A percentile compares a stretch with the other conserved stretches of the same genome.
Evolutionary conservation across 208 protist genomes (phyloP).

Genomic region (Phytomonas francai): DNA sequence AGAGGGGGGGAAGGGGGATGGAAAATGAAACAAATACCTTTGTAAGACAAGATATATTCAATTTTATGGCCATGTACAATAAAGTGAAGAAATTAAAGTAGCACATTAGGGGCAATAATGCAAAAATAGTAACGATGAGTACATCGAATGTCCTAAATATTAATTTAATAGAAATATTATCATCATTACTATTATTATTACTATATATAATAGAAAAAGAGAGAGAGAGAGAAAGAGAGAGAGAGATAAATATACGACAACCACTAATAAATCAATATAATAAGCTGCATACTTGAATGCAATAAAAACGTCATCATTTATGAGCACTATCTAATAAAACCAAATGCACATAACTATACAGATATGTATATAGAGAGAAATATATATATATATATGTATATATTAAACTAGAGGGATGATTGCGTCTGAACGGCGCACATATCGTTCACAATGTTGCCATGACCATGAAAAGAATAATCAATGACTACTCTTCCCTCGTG

Average conservation of each 20-base stretch:
- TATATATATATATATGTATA: background rate
- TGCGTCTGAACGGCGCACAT: background rate
- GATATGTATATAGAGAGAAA: background rate
- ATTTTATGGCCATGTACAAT: no score
- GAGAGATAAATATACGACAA: background rate
- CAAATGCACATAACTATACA: background rate
- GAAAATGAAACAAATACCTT: background rate
- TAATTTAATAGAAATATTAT: background rate
- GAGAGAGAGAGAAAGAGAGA: background rate
- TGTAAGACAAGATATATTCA: conserved; percentile 3
- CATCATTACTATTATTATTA: conserved; percentile 11
- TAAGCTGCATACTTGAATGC: background rate
- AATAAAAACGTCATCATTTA: background rate
- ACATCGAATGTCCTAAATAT: no score
- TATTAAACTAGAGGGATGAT: background rate
- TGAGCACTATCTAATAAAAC: background rate
- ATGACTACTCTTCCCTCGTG: conserved; percentile 31
- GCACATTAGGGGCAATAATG: no score
- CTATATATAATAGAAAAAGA: conserved; percentile 1
- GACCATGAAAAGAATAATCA: conserved; percentile 33
- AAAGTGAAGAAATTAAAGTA: no score
- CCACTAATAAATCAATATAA: conserved; percentile 5
- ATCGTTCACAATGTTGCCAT: conserved; percentile 19
- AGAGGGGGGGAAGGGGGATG: conserved; percentile 5
- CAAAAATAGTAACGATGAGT: no score